Conservation (phyloP, 176 grass and related monocot species). For the Themeda triandra region DNA sequence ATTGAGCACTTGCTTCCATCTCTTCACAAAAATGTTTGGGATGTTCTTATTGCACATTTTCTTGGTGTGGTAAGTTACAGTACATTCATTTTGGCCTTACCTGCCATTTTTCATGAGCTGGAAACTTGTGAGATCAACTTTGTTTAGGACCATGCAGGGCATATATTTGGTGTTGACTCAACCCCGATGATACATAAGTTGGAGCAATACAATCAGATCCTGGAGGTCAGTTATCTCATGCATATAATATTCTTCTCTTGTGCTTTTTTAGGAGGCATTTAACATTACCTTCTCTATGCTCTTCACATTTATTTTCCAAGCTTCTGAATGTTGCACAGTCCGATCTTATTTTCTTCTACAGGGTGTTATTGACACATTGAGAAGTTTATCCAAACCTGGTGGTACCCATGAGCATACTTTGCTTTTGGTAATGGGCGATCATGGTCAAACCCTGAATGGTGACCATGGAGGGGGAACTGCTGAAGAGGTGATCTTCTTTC, state of each 20-base stretch:
- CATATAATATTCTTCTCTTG: not conserved
- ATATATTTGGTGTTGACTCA: conserved; percentile 97
- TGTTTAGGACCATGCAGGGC: conserved; percentile 96
- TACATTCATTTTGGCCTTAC: not conserved
- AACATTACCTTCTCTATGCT: not conserved
- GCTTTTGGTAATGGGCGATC: conserved; percentile 95
- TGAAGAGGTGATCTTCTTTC: conserved; percentile 67
- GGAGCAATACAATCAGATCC: conserved; percentile 85
- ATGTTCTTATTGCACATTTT: conserved; percentile 97
- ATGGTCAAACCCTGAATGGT: conserved; percentile 96
- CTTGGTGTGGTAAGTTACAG: conserved; percentile 87
- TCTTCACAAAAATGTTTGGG: conserved; percentile 80
- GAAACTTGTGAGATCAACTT: conserved; percentile 46
- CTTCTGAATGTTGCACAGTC: not conserved
- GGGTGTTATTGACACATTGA: conserved; percentile 74
- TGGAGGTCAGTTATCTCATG: conserved; percentile 46
- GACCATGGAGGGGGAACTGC: conserved; percentile 94
- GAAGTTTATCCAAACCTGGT: conserved; percentile 59
- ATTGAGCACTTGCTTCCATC: conserved; percentile 86
- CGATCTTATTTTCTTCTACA: not conserved
- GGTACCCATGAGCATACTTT: conserved; percentile 83
- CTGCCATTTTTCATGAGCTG: conserved; percentile 19
- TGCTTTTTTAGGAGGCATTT: not conserved
- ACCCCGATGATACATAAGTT: conserved; percentile 89
- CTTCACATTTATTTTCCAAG: not conserved